A percentile compares a stretch with the other conserved stretches of the same genome.
Conservation (phyloP, 2,329 filamentous ascomycete species). For the Lizonia empirigonia region DNA sequence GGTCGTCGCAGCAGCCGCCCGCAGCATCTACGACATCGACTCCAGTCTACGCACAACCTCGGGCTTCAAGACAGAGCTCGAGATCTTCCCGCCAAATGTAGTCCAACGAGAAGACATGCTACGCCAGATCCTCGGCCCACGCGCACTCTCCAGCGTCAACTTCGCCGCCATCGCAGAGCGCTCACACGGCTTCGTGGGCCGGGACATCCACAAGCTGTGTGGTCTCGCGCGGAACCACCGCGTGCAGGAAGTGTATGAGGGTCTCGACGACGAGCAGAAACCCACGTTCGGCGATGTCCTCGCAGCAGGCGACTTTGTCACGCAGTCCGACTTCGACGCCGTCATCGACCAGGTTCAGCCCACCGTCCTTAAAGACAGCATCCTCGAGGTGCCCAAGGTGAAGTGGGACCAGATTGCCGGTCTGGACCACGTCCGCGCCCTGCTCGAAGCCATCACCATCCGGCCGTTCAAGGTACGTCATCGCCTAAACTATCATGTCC, state of each 20-base stretch:
- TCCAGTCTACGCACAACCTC: slow-evolving; percentile 67
- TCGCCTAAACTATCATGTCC: slow-evolving; percentile 3
- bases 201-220: slow-evolving; percentile 73
- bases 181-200: slow-evolving; percentile 86
- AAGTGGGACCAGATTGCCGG: slow-evolving; percentile 89
- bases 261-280: slow-evolving; percentile 33
- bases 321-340: slow-evolving; percentile 62
- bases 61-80: slow-evolving; percentile 71
- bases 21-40: slow-evolving; percentile 75
- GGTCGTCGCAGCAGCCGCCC: slow-evolving; percentile 75
- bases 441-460: slow-evolving; percentile 63
- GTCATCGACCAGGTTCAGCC: slow-evolving; percentile 75
- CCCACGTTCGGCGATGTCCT: slow-evolving; percentile 22
- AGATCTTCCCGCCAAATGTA: slow-evolving; percentile 77
- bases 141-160: slow-evolving; percentile 58
- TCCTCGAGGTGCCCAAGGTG: slow-evolving; percentile 84
- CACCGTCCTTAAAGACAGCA: slow-evolving; percentile 86
- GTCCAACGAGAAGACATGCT: slow-evolving; percentile 75
- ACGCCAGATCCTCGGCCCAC: slow-evolving; percentile 48
- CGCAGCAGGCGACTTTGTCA: slow-evolving; percentile 30
- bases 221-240: slow-evolving; percentile 56
- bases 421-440: slow-evolving; percentile 73
- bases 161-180: slow-evolving; percentile 66
- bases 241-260: slow-evolving; percentile 24
- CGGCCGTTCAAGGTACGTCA: slow-evolving; percentile 60